These are phyloP conservation scores for Tilletiopsis washingtonensis DNA, from an alignment of 1,284 basidiomycete species.

Conservation along the genomic window DNA sequence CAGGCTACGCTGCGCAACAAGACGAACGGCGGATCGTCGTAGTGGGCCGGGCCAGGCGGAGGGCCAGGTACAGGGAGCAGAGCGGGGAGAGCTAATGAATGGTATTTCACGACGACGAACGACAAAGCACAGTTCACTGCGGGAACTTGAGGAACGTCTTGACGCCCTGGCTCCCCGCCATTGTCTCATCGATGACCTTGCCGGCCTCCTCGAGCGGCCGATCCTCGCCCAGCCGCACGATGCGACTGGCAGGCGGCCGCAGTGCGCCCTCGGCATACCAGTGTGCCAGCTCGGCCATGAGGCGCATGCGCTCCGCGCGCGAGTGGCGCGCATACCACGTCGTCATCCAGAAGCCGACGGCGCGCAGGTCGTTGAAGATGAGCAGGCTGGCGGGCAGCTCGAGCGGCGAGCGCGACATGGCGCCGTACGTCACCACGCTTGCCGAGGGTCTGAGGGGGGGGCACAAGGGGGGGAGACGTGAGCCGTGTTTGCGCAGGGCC, in stretches of 20 bases:
- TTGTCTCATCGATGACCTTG: not conserved
- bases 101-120: too few relatives aligned
- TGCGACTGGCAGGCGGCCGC: not conserved
- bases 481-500: too few relatives aligned
- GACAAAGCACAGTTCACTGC: too few relatives aligned
- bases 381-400: constrained; percentile 67
- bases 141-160: not conserved
- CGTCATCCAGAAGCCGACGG: constrained; percentile 13
- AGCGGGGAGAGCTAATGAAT: too few relatives aligned
- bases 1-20: constrained; percentile 39
- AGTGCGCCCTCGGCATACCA: constrained; percentile 54
- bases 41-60: too few relatives aligned
- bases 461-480: not conserved
- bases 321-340: constrained; percentile 58
- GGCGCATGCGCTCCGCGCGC: constrained; percentile 38
- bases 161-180: not conserved
- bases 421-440: constrained; percentile 74
- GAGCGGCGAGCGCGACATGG: constrained; percentile 74
- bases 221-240: not conserved
- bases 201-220: not conserved
- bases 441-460: constrained; percentile 42
- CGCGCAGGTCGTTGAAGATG: constrained; percentile 60
- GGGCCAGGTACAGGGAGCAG: too few relatives aligned
- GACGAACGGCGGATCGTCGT: constrained; percentile 34
- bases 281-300: constrained; percentile 55